Percentiles rank a stretch among this genome's conserved stretches.
phyloP scores from a whole-genome alignment of 176 grass and related monocot genomes.

The Carex scoparia region DNA sequence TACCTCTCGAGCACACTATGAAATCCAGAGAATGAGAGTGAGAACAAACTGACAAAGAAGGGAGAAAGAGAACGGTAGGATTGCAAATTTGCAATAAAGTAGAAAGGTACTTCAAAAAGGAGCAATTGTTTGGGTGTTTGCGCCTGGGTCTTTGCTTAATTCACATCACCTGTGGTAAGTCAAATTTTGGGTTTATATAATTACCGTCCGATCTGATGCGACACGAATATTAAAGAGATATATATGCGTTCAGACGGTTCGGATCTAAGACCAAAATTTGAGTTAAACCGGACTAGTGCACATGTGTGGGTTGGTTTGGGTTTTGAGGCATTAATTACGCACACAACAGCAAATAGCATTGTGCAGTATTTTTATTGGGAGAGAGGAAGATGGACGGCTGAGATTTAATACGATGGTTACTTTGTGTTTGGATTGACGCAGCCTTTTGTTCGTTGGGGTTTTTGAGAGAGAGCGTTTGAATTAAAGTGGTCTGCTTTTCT shows the following conservation, averaged over 20 bases:
- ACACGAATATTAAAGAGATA: too few species aligned
- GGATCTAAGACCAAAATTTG: too few species aligned
- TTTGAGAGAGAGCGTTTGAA: conserved; percentile 19
- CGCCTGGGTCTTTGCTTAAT: not conserved
- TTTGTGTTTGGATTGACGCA: conserved; percentile 2
- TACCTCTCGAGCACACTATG: not conserved
- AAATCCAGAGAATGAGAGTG: conserved; percentile 13
- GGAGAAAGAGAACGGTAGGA: not conserved
- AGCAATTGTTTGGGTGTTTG: not conserved
- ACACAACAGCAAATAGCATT: not conserved
- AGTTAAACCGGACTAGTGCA: not conserved
- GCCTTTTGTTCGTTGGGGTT: not conserved
- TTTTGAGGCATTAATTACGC: conserved; percentile 18
- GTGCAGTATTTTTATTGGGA: not conserved
- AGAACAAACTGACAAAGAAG: conserved; percentile 14
- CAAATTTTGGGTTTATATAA: too few species aligned
- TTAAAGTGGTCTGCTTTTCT: conserved; percentile 27
- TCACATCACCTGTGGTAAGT: too few species aligned
- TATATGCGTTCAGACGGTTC: too few species aligned
- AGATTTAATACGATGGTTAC: not conserved
- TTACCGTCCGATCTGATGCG: too few species aligned
- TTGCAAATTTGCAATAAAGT: conserved; percentile 26
- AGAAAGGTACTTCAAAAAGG: not conserved
- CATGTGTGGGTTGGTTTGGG: not conserved
- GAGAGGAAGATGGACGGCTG: not conserved